Evolutionary conservation across 192 early-diverging fungal species (phyloP).

Genomic region (Radiomyces spectabilis): DNA sequence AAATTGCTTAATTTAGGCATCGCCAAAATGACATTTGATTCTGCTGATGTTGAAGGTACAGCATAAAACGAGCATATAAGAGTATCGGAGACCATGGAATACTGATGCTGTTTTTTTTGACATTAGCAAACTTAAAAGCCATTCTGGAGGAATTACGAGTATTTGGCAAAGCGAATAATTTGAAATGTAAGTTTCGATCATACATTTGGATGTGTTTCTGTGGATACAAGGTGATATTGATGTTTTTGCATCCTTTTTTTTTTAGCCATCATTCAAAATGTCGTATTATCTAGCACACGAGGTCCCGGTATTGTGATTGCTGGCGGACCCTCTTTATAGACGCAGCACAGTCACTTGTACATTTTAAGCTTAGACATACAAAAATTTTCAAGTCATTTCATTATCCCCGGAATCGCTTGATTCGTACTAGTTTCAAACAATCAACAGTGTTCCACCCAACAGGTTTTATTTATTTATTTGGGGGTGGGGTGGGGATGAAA

Average conservation of each 20-base stretch:
- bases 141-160: constrained; percentile 54
- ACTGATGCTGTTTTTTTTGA: not conserved
- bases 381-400: too few relatives aligned
- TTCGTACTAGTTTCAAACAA: too few relatives aligned
- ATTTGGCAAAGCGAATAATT: constrained; percentile 43
- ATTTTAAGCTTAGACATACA: too few relatives aligned
- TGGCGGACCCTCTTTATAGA: too few relatives aligned
- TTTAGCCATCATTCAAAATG: constrained; percentile 49
- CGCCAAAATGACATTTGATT: constrained; percentile 24
- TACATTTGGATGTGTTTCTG: not conserved
- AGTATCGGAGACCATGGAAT: too few relatives aligned
- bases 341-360: too few relatives aligned
- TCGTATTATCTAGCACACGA: constrained; percentile 59
- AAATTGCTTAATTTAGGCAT: constrained; percentile 26
- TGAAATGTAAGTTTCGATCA: constrained; percentile 43
- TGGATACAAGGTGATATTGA: not conserved
- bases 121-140: constrained; percentile 43
- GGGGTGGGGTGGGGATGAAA: too few relatives aligned
- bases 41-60: constrained; percentile 4
- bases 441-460: too few relatives aligned
- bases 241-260: not conserved
- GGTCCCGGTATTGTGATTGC: constrained; percentile 59
- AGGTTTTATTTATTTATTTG: too few relatives aligned
- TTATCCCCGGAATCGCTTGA: too few relatives aligned
- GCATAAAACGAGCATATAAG: too few relatives aligned